phyloP scores from a whole-genome alignment of 768 basidiomycete genomes.

The Mycena pura region DNA sequence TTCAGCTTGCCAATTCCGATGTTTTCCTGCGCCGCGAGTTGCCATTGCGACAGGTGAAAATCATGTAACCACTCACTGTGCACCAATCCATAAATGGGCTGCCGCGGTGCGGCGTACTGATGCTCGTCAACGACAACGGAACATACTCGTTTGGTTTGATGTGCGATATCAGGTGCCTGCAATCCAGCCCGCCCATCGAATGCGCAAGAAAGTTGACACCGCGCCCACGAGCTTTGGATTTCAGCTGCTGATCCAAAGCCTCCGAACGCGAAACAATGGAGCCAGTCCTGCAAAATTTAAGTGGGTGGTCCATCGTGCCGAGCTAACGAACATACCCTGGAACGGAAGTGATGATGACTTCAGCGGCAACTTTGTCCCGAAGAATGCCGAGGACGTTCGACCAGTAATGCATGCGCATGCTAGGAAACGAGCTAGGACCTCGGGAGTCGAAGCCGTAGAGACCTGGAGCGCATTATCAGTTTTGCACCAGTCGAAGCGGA shows the following conservation, averaged over 20 bases:
- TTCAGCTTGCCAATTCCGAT: conserved; percentile 85
- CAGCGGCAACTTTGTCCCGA: conserved; percentile 81
- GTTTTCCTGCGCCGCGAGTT: conserved; percentile 62
- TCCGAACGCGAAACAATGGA: conserved; percentile 84
- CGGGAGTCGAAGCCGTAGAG: conserved; percentile 95
- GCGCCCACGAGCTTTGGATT: conserved; percentile 68
- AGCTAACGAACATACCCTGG: conserved; percentile 66
- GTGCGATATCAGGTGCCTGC: conserved; percentile 89
- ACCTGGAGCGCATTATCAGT: conserved; percentile 51
- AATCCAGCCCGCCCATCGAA: conserved; percentile 98
- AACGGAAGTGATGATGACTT: conserved; percentile 95
- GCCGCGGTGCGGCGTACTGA: conserved; percentile 94
- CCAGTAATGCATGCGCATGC: conserved; percentile 93
- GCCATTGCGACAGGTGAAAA: conserved; percentile 5
- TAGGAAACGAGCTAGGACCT: conserved; percentile 83
- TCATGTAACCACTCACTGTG: conserved; percentile 60
- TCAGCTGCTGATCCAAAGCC: conserved; percentile 75
- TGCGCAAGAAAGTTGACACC: conserved; percentile 95
- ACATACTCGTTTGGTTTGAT: conserved; percentile 82
- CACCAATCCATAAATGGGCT: conserved; percentile 99
- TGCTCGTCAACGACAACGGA: conserved; percentile 85
- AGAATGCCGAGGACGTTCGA: conserved; percentile 83
- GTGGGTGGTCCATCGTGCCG: not conserved
- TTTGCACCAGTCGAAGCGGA: conserved; percentile 1
- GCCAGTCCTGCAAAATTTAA: conserved; percentile 68